Base-by-base conservation (phyloP, 2,329 filamentous ascomycete genomes). In the Calonectria montana region DNA sequence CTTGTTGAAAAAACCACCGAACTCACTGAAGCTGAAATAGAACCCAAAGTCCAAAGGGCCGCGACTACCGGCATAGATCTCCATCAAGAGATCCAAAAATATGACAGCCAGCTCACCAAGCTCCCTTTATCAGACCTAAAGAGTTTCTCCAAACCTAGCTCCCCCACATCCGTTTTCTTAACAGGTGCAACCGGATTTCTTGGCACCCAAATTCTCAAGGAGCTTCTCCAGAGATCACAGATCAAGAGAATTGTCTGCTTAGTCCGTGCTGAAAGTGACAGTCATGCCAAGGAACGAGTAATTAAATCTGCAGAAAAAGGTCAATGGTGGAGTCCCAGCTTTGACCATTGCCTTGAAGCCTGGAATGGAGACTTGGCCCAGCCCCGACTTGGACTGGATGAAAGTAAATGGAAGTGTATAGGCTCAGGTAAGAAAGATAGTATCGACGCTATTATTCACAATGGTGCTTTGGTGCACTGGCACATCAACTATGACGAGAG, bases 281-380 rank as follows among this genome's bases (percentile, higher is more conserved):
- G 21, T 25, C 59, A 64, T 35, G 66, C 66, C 7, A 61, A 69
- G 25, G 23, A 69, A 23, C 59, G 66, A 31, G 62, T 69, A 27
- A 50, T 64, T 21, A 59, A 69, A 25, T 48, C 41, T 10, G 57
- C 57, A 21, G 45, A 62, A 25, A 69, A 69, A 47, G 66, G 66
- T 25, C 66, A 69, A 18, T 69, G 66, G 66, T 64, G 57, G 66
- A 47, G 62, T 18, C 66, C 57, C 18, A 47, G 62, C 35, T 50
- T 69, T 6, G 45, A 61, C 18, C 35, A 62, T 59, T 59, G 66
- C 31, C 45, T 69, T 15, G 57, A 64, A n/a, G 66, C 66, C n/a
- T 69, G 66, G 66, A 64, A 50, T 15, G 66, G 66, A 39, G 66
- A 69, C 57, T 48, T 69, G 10, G 66, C 45, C n/a, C 61, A 64